Conservation (phyloP, 352 stramenopile species). For the Phytophthora lateralis region DNA sequence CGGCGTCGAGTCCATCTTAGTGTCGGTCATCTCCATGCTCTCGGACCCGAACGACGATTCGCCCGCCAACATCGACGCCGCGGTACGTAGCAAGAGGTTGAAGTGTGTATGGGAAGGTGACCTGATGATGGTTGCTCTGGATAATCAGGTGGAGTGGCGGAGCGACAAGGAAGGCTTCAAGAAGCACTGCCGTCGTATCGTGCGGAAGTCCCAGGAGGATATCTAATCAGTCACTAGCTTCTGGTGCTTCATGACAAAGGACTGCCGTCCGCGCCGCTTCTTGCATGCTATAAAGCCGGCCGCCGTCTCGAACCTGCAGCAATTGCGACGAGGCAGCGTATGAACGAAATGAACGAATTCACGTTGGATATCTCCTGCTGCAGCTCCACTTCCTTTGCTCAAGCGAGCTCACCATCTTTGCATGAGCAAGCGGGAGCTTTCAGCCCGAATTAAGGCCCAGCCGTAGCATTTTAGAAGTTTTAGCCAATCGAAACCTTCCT, state of each 20-base stretch:
- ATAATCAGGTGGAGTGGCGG: constrained; percentile 85
- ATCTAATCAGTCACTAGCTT: constrained; percentile 63
- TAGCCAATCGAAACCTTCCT: no score
- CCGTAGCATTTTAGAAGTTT: no score
- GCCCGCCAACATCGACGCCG: constrained; percentile 99
- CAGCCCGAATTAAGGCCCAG: no score
- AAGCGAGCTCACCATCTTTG: not conserved
- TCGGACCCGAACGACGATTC: constrained; percentile 99
- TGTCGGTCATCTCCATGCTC: constrained; percentile 99
- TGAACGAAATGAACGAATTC: constrained; percentile 23
- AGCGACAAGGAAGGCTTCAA: constrained; percentile 95
- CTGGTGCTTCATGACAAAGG: not conserved
- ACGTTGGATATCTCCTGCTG: constrained; percentile 24
- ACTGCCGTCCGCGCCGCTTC: not conserved
- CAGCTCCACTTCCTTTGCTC: not conserved
- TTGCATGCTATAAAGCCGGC: constrained; percentile 34
- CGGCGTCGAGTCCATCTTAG: constrained; percentile 94
- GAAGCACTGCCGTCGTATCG: constrained; percentile 90
- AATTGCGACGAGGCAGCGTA: constrained; percentile 5
- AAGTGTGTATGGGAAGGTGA: not conserved
- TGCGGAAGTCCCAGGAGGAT: constrained; percentile 94
- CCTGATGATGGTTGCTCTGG: constrained; percentile 9
- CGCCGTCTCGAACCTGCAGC: constrained; percentile 12
- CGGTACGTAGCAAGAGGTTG: constrained; percentile 71
- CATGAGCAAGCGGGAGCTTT: constrained; percentile 4